Evolutionary conservation across 2,329 filamentous ascomycete species (phyloP), one percentile per base, ranked within the genome.

Genomic region (Hymenotorrendiella dingleyae): DNA sequence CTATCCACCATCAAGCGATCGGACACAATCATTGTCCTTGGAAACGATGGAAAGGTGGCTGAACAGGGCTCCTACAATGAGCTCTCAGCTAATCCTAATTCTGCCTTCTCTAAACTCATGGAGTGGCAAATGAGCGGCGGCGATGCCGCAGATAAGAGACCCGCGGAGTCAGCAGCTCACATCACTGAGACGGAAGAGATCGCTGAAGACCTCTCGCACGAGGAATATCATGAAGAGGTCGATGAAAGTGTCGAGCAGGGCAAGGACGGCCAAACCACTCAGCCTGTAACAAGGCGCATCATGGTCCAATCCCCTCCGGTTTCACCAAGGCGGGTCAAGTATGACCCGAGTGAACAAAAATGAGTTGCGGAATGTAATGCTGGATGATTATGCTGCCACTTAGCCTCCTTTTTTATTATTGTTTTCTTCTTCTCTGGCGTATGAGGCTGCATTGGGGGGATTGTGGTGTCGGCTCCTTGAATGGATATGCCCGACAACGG

Each of bases 61-160:
- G 91, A 98, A 64, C 85, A 86, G 50, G 93, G 93, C 43, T 84
- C 83, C 45, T 98, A 94, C 62, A 68, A 74, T 19, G 77, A 88
- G 50, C 75, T 98, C 17, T 85, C 82, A 40, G 71, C 76, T 4
- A 79, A 87, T 46, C 75, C 77, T 12, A 70, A 84, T 8, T 94
- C 91, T 40, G 88, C 90, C 2, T 98, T 98, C 61, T 91, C 82
- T 56, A 93, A 85, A 67, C 72, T 98, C 40, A 98, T 98, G 93
- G 91, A 97, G 66, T 97, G 90, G 90, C 93, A 98, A 67, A 86
- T 97, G 79, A 93, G 77, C 56, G 91, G 90, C 10, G 84, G 85
- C 7, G 88, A 94, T 43, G 59, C 71, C 7, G 63, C 71, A 0
- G 62, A 72, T 4, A 67, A 69, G 36, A 38, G 50, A 24, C 33